These are phyloP conservation scores for Boletus rubropictus DNA, from an alignment of 768 basidiomycete genomes.

Conservation along the genomic window DNA sequence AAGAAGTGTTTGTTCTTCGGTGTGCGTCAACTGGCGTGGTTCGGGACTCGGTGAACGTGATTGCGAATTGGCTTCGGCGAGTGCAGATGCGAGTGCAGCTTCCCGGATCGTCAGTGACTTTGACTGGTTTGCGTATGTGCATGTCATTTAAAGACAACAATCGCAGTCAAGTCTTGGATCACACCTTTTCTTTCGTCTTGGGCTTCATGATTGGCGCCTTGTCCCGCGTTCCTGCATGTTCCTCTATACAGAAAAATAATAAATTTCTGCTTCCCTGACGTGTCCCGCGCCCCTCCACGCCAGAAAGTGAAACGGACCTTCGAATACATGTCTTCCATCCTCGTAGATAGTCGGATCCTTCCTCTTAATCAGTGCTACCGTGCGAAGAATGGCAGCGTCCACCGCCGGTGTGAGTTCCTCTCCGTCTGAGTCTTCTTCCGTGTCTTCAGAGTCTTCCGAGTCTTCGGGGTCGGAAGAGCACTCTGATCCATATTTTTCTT, in stretches of 20 bases:
- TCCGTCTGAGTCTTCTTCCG: conserved; percentile 91
- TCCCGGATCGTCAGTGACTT: conserved; percentile 76
- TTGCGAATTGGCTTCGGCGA: conserved; percentile 40
- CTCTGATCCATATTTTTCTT: conserved; percentile 84
- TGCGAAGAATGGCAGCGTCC: conserved; percentile 90
- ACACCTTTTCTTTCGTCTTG: conserved; percentile 50
- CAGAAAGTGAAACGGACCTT: conserved; percentile 46
- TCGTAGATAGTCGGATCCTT: conserved; percentile 86
- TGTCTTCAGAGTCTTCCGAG: conserved; percentile 59
- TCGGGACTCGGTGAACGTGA: conserved; percentile 54
- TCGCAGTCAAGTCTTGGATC: neutral
- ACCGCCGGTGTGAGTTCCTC: conserved; percentile 90
- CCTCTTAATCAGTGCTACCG: conserved; percentile 75
- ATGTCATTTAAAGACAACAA: conserved; percentile 1
- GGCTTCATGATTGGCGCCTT: conserved; percentile 19
- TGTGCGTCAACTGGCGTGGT: conserved; percentile 59
- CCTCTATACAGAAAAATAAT: conserved; percentile 44
- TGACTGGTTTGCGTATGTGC: conserved; percentile 33
- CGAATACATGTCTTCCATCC: conserved; percentile 61
- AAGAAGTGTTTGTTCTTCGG: conserved; percentile 69
- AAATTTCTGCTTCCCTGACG: neutral
- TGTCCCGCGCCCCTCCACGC: neutral
- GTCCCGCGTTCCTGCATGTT: conserved; percentile 42
- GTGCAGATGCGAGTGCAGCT: conserved; percentile 57
- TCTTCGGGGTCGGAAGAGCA: conserved; percentile 28